Evolutionary conservation across 768 basidiomycete species (phyloP), one percentile per base, ranked within the genome.

Genomic region (Auriscalpium microsporum): DNA sequence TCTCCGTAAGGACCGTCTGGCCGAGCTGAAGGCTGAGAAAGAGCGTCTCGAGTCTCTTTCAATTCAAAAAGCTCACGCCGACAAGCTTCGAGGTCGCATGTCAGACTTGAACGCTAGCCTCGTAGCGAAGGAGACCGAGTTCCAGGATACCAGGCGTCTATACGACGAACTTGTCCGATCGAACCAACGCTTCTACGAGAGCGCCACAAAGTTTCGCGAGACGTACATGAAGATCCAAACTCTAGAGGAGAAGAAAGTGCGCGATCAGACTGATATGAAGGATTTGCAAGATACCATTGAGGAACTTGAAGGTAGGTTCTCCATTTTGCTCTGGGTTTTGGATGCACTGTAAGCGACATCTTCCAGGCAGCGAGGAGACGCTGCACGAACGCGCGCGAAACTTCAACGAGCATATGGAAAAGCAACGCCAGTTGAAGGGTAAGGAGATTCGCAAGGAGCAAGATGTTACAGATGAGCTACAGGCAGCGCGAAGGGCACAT

Each of bases 1-100:
- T 38, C 75, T 98, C 17, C 83, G 94, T 50, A 98, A 98, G 67
- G 96, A 98, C 40, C 85, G 92, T 10, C 77, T 85, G 2, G 81
- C 87, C 1, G 95, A 97, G 54, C 78, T 96, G 55, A 99, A 98
- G 70, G 83, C 89, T 0, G 96, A 99, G 68, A 88, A 89, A 62
- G 95, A 91, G 65, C 82, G 87, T 10, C 77, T 97, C 5, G 78
- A 87, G 44, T 80, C 83, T 14, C 78, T 96, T 17, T 78, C 83
- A 17, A 75, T 78, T 19, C 92, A 97, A 71, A 96, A 96, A 65
- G 76, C 80, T 8, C 87, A 93, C 53, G 81, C 94, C 0, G 91
- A 94, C 65, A 90, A 91, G 66, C 82, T 95, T 37, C 85, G 77
- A 59, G 75, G 69, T 4, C 83, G 86, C 11, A 73, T 89, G 35